phyloP scores from a whole-genome alignment of 768 basidiomycete genomes.

The Lanmaoa rubissima region DNA sequence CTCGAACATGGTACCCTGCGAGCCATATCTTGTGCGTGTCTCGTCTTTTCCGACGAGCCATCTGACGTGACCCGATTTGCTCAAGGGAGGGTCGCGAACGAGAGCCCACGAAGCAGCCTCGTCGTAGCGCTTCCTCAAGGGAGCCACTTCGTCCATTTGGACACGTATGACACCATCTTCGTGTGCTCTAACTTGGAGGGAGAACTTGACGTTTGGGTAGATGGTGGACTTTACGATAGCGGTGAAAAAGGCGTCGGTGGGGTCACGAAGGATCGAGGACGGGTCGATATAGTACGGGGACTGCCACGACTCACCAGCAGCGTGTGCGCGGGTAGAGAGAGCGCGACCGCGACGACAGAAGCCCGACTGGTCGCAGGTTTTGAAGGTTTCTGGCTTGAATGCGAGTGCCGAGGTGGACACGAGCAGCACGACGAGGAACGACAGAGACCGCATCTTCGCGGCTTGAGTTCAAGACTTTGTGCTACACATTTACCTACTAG shows the following conservation, averaged over 20 bases:
- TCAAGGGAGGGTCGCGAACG: slow-evolving; percentile 64
- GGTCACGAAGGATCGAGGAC: slow-evolving; percentile 47
- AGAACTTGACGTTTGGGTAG: slow-evolving; percentile 82
- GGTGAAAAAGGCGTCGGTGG: slow-evolving; percentile 60
- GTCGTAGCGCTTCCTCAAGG: slow-evolving; percentile 82
- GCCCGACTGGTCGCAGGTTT: slow-evolving; percentile 89
- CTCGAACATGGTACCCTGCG: slow-evolving; percentile 57
- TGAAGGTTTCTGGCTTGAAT: slow-evolving; percentile 86
- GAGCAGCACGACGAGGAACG: slow-evolving; percentile 34
- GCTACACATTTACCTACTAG: neutral
- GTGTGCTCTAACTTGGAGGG: slow-evolving; percentile 80
- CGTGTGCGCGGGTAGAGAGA: slow-evolving; percentile 69
- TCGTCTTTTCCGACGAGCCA: slow-evolving; percentile 69
- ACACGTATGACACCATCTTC: slow-evolving; percentile 89
- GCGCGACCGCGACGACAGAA: slow-evolving; percentile 93
- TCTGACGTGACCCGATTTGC: slow-evolving; percentile 43
- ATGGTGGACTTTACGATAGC: slow-evolving; percentile 77
- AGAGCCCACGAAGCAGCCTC: slow-evolving; percentile 92
- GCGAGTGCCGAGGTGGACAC: slow-evolving; percentile 41
- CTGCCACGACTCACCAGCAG: slow-evolving; percentile 58
- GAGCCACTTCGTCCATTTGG: slow-evolving; percentile 84
- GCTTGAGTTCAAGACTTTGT: too few relatives aligned
- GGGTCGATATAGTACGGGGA: slow-evolving; percentile 85
- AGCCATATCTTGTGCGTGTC: slow-evolving; percentile 62
- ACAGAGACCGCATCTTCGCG: slow-evolving; percentile 18